Percentiles rank a stretch among this genome's conserved stretches.
These are phyloP conservation scores for Globisporangium polare DNA, from an alignment of 352 stramenopile species.

Conservation along the genomic window DNA sequence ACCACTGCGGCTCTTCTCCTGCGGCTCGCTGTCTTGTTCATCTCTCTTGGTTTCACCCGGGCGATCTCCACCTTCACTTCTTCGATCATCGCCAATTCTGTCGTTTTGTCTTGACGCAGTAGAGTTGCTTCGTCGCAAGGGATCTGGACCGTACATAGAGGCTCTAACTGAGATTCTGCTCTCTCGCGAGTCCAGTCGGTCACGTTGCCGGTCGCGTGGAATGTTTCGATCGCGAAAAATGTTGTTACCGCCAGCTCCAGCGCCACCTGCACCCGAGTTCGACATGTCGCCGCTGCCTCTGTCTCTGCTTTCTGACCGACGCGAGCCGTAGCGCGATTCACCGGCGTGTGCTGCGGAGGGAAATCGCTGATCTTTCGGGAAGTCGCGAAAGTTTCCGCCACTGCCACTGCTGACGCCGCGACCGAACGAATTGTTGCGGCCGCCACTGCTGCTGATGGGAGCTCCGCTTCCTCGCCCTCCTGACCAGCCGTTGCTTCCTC, in stretches of 20 bases:
- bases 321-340: constrained; percentile 21
- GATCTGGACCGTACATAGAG: constrained; percentile 20
- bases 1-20: constrained; percentile 23
- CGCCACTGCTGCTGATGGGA: constrained; percentile 20
- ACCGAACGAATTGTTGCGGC: constrained; percentile 14
- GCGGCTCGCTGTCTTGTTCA: constrained; percentile 19
- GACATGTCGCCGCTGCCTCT: constrained; percentile 25
- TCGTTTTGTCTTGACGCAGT: constrained; percentile 24
- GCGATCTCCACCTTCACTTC: constrained; percentile 1
- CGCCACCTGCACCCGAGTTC: constrained; percentile 2
- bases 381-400: constrained; percentile 32
- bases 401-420: constrained; percentile 4
- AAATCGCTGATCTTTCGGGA: constrained; percentile 28
- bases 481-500: constrained; percentile 14
- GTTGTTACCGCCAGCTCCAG: constrained; percentile 3
- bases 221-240: constrained; percentile 35
- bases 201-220: constrained; percentile 28
- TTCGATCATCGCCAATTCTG: constrained; percentile 24
- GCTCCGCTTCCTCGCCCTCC: constrained; percentile 11
- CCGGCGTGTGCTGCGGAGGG: background rate
- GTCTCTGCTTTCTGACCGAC: constrained; percentile 41
- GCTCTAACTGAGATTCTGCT: constrained; percentile 12
- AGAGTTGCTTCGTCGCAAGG: constrained; percentile 14
- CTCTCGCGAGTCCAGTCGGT: constrained; percentile 24
- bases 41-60: constrained; percentile 9